Evolutionary conservation across 164 flowering plant species (phyloP).

Genomic region (Euptelea pleiosperma): DNA sequence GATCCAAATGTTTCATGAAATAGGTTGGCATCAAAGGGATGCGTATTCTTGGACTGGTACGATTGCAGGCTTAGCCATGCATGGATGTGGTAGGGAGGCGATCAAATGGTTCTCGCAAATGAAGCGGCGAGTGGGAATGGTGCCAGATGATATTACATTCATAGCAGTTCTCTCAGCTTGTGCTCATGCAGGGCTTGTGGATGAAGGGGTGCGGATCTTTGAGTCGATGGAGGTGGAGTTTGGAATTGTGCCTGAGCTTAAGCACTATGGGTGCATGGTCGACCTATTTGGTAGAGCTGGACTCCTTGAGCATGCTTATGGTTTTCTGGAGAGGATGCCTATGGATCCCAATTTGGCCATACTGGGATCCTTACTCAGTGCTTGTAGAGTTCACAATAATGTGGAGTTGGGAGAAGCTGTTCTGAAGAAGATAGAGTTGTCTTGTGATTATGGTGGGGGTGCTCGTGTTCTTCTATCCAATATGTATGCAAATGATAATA

Average conservation of each 20-base stretch:
- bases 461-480: constrained; percentile 14
- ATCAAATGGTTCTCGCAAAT: constrained; percentile 12
- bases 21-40: constrained; percentile 8
- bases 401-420: constrained; percentile 14
- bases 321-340: constrained; percentile 11
- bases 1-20: constrained; percentile 12
- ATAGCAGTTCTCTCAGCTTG: constrained; percentile 16
- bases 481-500: constrained; percentile 11
- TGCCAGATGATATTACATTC: constrained; percentile 10
- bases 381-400: constrained; percentile 15
- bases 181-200: constrained; percentile 14
- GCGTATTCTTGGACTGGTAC: constrained; percentile 23
- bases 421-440: constrained; percentile 10
- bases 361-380: constrained; percentile 14
- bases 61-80: constrained; percentile 16
- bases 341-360: constrained; percentile 15
- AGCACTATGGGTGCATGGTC: constrained; percentile 13
- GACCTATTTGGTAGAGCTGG: constrained; percentile 16
- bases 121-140: constrained; percentile 7
- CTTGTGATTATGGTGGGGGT: constrained; percentile 12
- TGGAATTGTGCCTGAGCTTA: constrained; percentile 14
- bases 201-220: constrained; percentile 11
- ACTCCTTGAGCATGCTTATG: constrained; percentile 8
- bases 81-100: constrained; percentile 17
- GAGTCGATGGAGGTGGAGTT: constrained; percentile 11